Conservation (phyloP, 2,329 filamentous ascomycete species). For the Pleomassaria siparia region DNA sequence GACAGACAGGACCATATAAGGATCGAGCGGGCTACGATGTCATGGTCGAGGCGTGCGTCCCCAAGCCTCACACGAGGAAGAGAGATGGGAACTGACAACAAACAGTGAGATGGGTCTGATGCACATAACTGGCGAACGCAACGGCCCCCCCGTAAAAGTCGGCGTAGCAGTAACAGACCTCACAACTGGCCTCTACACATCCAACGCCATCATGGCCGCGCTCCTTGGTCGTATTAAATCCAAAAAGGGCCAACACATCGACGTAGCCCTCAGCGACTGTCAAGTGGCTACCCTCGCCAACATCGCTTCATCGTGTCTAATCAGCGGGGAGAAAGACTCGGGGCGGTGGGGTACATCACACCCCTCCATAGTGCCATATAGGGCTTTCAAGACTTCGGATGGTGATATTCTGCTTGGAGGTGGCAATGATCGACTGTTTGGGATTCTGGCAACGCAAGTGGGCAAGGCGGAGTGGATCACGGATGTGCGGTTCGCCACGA, state of each 20-base stretch:
- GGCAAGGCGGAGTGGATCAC: conserved; percentile 60
- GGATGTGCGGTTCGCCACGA: conserved; percentile 60
- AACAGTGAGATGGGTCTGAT: conserved; percentile 84
- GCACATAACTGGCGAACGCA: conserved; percentile 91
- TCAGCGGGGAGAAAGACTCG: conserved; percentile 82
- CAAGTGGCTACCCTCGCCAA: conserved; percentile 95
- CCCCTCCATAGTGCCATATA: conserved; percentile 97
- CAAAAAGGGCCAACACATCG: conserved; percentile 86
- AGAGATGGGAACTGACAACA: conserved; percentile 13
- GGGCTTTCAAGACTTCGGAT: conserved; percentile 70
- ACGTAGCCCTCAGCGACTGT: conserved; percentile 88
- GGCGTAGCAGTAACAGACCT: conserved; percentile 96
- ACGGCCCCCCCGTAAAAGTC: conserved; percentile 93
- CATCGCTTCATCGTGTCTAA: conserved; percentile 86
- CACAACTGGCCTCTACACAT: conserved; percentile 92
- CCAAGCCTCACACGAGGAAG: neutral
- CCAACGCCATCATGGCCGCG: conserved; percentile 93
- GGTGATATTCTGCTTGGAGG: conserved; percentile 66
- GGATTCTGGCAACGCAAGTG: conserved; percentile 59
- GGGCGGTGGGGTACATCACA: conserved; percentile 97
- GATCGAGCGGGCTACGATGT: conserved; percentile 93
- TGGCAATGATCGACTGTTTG: conserved; percentile 64
- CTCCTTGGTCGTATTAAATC: conserved; percentile 74
- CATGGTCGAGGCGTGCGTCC: conserved; percentile 82
- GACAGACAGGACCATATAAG: conserved; percentile 89